Evolutionary conservation across 768 basidiomycete species (phyloP).

Genomic region (Kockovaella imperatae): DNA sequence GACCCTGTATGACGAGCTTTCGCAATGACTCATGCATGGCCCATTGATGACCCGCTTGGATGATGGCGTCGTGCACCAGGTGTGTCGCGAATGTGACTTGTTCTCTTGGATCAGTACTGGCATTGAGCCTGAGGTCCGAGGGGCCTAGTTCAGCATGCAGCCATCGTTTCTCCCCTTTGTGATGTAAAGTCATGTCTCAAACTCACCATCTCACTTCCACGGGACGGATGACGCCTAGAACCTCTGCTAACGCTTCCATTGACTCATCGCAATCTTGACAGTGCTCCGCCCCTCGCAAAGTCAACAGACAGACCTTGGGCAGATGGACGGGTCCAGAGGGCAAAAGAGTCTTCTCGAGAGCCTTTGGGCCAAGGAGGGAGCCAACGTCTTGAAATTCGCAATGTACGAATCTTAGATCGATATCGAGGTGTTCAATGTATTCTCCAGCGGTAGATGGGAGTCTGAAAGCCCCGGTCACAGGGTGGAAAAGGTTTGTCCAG

Average conservation of each 20-base stretch:
- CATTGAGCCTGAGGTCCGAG: constrained; percentile 26
- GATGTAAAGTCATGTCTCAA: no score
- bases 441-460: constrained; percentile 17
- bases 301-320: constrained; percentile 21
- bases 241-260: constrained; percentile 29
- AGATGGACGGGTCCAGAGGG: constrained; percentile 12
- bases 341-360: not conserved
- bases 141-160: constrained; percentile 2
- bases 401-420: constrained; percentile 34
- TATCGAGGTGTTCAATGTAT: constrained; percentile 36
- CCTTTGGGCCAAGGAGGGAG: not conserved
- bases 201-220: constrained; percentile 35
- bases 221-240: constrained; percentile 25
- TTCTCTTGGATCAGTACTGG: constrained; percentile 20
- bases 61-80: constrained; percentile 35
- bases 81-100: constrained; percentile 33
- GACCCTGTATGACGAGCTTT: constrained; percentile 34
- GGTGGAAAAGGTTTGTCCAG: constrained; percentile 33
- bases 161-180: not conserved
- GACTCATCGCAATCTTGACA: constrained; percentile 30
- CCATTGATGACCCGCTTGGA: constrained; percentile 32
- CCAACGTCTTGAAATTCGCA: not conserved
- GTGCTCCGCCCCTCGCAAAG: constrained; percentile 34
- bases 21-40: constrained; percentile 13
- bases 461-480: constrained; percentile 25